A percentile compares a stretch with the other conserved stretches of the same genome.
Conservation (phyloP, 192 early-diverging fungal genomes). For the Coemansia sp. region DNA sequence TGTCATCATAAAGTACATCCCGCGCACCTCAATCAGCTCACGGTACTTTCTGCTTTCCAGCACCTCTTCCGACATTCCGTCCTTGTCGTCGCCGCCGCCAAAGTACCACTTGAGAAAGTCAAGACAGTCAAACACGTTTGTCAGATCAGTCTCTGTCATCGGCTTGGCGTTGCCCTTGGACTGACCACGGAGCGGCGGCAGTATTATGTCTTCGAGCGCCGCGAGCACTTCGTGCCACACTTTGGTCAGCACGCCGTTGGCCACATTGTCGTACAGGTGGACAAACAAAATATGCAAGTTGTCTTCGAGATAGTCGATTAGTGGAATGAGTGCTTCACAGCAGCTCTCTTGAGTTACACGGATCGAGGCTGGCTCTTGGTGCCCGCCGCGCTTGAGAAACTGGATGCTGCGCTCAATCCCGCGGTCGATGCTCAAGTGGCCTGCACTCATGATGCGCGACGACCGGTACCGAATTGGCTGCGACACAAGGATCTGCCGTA, state of each 20-base stretch:
- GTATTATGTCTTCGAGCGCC: conserved; percentile 65
- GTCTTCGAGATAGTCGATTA: conserved; percentile 74
- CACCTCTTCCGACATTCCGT: conserved; percentile 61
- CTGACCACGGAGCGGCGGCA: conserved; percentile 68
- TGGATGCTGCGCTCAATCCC: conserved; percentile 59
- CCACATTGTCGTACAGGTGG: conserved; percentile 64
- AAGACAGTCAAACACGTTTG: conserved; percentile 69
- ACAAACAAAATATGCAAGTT: conserved; percentile 68
- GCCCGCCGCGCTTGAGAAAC: conserved; percentile 45
- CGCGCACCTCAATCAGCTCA: conserved; percentile 62
- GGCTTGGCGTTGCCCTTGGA: conserved; percentile 59
- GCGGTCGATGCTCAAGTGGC: conserved; percentile 28
- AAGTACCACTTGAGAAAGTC: conserved; percentile 73
- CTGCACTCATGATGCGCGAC: conserved; percentile 20
- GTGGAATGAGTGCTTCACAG: conserved; percentile 64
- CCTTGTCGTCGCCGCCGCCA: conserved; percentile 68
- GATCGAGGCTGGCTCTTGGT: conserved; percentile 34
- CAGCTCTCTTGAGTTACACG: conserved; percentile 56
- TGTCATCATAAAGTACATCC: conserved; percentile 67
- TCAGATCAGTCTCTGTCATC: conserved; percentile 64
- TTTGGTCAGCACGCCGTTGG: conserved; percentile 63
- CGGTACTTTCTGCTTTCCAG: conserved; percentile 67
- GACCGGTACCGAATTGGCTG: conserved; percentile 43
- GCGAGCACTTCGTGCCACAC: conserved; percentile 74
- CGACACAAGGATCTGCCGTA: conserved; percentile 63